These are phyloP conservation scores for Jaltomata sinuosa DNA, from an alignment of 257 asterid genomes.

Conservation along the genomic window DNA sequence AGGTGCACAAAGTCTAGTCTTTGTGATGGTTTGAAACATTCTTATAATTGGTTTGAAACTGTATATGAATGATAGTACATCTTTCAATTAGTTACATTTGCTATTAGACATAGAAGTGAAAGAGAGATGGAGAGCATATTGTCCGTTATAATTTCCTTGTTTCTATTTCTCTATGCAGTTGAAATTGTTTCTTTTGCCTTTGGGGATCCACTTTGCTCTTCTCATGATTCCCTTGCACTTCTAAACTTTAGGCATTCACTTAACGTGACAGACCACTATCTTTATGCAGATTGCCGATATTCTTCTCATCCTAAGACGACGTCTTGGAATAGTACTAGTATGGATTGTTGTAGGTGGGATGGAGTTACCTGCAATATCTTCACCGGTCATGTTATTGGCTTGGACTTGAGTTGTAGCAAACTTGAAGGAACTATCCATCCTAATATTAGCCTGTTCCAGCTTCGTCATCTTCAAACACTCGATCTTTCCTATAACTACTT, in stretches of 20 bases:
- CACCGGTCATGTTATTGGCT: background rate
- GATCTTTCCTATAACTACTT: background rate
- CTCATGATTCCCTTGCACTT: background rate
- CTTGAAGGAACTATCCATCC: background rate
- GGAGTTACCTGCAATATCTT: background rate
- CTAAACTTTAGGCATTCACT: background rate
- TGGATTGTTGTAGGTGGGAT: background rate
- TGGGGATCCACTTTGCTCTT: background rate
- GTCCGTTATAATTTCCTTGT: background rate
- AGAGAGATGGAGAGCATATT: background rate
- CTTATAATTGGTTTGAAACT: no score
- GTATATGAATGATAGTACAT: no score
- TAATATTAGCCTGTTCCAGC: background rate
- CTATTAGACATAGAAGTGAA: no score
- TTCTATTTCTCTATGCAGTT: background rate
- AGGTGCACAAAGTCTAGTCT: no score
- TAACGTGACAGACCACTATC: background rate
- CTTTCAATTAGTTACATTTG: no score
- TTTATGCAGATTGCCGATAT: background rate
- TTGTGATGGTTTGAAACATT: no score
- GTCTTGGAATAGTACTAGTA: background rate
- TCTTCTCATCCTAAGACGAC: background rate
- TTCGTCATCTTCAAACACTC: background rate
- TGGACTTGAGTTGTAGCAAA: background rate
- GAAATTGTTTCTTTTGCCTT: background rate